These are phyloP conservation scores for Fallopia convolvulus DNA, from an alignment of 148 eudicot genomes.

Conservation along the genomic window DNA sequence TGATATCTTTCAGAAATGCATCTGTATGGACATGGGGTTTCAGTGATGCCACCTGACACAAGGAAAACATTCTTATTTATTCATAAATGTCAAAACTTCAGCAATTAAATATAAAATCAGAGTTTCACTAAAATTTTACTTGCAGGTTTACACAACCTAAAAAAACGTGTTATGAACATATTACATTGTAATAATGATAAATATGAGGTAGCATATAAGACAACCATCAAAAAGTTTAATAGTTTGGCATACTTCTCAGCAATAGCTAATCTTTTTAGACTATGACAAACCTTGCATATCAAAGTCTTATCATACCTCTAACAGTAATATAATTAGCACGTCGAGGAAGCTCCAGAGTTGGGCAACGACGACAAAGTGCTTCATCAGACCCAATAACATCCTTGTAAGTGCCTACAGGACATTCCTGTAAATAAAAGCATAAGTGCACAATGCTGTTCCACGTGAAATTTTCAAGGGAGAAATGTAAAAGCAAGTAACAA, in stretches of 20 bases:
- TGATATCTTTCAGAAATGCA: conserved; percentile 90
- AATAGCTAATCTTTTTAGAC: background rate
- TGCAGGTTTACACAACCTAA: background rate
- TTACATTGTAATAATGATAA: background rate
- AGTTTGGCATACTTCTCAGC: background rate
- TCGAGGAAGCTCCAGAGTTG: conserved; percentile 60
- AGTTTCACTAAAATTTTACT: background rate
- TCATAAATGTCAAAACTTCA: background rate
- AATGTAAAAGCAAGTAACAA: background rate
- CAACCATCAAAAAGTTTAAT: background rate
- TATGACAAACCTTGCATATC: background rate
- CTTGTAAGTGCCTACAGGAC: conserved; percentile 88
- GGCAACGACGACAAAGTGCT: conserved; percentile 65
- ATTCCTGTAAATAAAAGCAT: conserved; percentile 45
- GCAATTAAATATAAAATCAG: background rate
- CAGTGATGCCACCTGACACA: conserved; percentile 74
- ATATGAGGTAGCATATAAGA: background rate
- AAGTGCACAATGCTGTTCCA: background rate
- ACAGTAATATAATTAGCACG: conserved; percentile 60
- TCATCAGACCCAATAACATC: conserved; percentile 72
- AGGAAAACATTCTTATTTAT: background rate
- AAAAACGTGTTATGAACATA: background rate
- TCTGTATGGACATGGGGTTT: conserved; percentile 80
- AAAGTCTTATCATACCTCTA: conserved; percentile 49
- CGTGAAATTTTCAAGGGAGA: background rate